phyloP scores from a whole-genome alignment of 1,139 yeast genomes.

The Suhomyces bribrorum region DNA sequence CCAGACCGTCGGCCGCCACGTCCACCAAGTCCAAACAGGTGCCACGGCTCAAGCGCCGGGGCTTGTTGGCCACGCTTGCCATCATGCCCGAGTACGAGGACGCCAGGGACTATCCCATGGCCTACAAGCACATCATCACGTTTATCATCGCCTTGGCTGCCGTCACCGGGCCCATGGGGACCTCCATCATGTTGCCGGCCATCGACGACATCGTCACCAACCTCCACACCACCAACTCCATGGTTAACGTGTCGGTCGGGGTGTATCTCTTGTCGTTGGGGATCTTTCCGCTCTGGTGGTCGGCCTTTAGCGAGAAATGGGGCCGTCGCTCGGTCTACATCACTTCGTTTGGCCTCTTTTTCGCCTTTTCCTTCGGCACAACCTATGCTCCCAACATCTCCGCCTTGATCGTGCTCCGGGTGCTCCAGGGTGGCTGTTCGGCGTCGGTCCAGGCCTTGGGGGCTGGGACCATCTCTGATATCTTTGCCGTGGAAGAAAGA shows the following conservation, averaged over 20 bases:
- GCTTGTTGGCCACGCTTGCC: constrained; percentile 53
- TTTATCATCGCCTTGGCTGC: constrained; percentile 72
- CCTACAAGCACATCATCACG: constrained; percentile 56
- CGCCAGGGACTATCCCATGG: constrained; percentile 61
- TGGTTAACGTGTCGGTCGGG: constrained; percentile 80
- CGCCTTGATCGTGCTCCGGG: constrained; percentile 66
- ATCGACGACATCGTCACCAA: constrained; percentile 58
- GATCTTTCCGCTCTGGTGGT: constrained; percentile 88
- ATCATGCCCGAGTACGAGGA: constrained; percentile 73
- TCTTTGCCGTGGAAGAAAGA: constrained; percentile 65
- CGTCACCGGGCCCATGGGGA: constrained; percentile 89
- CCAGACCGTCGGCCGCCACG: neutral
- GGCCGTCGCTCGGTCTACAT: constrained; percentile 79
- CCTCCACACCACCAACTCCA: constrained; percentile 55
- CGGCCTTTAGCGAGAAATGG: constrained; percentile 68
- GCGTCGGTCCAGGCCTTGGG: constrained; percentile 90
- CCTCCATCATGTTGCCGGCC: constrained; percentile 81
- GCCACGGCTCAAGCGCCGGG: constrained; percentile 50
- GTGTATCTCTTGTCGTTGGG: constrained; percentile 74
- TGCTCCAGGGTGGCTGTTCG: constrained; percentile 76
- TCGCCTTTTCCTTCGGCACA: constrained; percentile 71
- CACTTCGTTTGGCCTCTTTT: constrained; percentile 61
- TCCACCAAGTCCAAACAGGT: constrained; percentile 23
- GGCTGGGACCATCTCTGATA: constrained; percentile 83
- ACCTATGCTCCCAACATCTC: constrained; percentile 64